Conservation (phyloP, 192 early-diverging fungal genomes). For the Diversispora eburnea region DNA sequence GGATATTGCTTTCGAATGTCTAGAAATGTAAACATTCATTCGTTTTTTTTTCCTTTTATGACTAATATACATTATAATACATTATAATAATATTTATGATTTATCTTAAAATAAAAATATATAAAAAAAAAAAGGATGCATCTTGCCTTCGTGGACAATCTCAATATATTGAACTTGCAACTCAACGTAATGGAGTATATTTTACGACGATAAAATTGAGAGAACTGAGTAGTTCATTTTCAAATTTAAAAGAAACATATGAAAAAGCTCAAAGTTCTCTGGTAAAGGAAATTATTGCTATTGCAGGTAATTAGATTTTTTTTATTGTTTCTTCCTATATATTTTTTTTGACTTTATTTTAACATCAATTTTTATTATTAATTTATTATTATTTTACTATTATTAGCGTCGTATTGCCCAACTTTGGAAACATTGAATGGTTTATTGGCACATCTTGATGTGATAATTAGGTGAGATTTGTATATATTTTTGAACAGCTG, state of each 20-base stretch:
- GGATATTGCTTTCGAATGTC: constrained; percentile 85
- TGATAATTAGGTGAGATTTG: constrained; percentile 65
- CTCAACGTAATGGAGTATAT: constrained; percentile 82
- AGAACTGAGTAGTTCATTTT: constrained; percentile 43
- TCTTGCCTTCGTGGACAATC: constrained; percentile 63
- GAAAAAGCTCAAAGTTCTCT: constrained; percentile 64
- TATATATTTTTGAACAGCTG: not conserved
- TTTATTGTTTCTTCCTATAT: not conserved
- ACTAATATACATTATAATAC: constrained; percentile 34
- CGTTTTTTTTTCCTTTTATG: constrained; percentile 12
- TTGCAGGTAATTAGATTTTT: constrained; percentile 52
- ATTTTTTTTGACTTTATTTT: not conserved
- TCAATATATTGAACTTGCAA: constrained; percentile 80
- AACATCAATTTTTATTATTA: not conserved
- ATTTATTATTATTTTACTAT: not conserved
- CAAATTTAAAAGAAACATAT: constrained; percentile 62
- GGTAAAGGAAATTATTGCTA: constrained; percentile 85
- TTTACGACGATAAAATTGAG: constrained; percentile 79
- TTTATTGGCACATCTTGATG: constrained; percentile 80
- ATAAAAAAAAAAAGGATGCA: constrained; percentile 56
- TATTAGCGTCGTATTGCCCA: constrained; percentile 69
- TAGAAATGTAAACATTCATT: constrained; percentile 43
- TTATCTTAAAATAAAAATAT: too few species aligned
- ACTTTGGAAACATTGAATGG: constrained; percentile 75
- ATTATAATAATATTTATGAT: not conserved